Percentiles rank a stretch among this genome's conserved stretches.
phyloP scores from a whole-genome alignment of 2,329 filamentous ascomycete genomes.

The Trichoderma sp. region DNA sequence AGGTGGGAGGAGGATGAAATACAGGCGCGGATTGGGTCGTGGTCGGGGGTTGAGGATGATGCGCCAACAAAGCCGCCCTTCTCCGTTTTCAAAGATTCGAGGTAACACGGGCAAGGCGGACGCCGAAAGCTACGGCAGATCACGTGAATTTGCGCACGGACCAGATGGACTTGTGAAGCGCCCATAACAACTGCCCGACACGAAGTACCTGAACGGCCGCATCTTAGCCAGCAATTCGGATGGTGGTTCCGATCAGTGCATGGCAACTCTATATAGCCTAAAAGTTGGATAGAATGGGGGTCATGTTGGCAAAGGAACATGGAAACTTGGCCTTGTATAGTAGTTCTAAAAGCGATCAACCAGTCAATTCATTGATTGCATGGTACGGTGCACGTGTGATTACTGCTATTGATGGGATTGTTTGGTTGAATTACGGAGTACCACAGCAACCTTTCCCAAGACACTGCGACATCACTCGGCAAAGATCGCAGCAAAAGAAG shows the following conservation, averaged over 20 bases:
- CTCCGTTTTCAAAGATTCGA: conserved; percentile 19
- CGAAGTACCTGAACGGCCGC: background rate
- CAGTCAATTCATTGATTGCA: background rate
- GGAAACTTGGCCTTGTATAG: background rate
- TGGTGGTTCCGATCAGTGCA: background rate
- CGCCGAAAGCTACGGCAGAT: conserved; percentile 24
- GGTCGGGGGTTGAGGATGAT: conserved; percentile 14
- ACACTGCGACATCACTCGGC: background rate
- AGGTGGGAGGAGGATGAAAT: background rate
- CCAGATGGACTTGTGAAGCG: conserved; percentile 17
- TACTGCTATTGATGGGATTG: background rate
- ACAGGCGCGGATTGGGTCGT: background rate
- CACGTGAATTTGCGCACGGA: conserved; percentile 35
- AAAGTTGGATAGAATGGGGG: background rate
- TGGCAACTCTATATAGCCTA: background rate
- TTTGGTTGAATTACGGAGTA: background rate
- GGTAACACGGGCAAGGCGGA: conserved; percentile 10
- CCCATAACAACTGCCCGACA: background rate
- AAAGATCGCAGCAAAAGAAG: background rate
- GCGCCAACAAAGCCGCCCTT: conserved; percentile 21
- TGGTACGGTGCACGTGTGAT: background rate
- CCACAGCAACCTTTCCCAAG: background rate
- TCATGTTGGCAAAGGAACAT: background rate
- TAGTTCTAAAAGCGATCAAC: background rate
- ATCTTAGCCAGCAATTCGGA: background rate